These are phyloP conservation scores for Ascochyta clinopodiicola DNA, from an alignment of 2,329 filamentous ascomycete genomes.

Conservation along the genomic window DNA sequence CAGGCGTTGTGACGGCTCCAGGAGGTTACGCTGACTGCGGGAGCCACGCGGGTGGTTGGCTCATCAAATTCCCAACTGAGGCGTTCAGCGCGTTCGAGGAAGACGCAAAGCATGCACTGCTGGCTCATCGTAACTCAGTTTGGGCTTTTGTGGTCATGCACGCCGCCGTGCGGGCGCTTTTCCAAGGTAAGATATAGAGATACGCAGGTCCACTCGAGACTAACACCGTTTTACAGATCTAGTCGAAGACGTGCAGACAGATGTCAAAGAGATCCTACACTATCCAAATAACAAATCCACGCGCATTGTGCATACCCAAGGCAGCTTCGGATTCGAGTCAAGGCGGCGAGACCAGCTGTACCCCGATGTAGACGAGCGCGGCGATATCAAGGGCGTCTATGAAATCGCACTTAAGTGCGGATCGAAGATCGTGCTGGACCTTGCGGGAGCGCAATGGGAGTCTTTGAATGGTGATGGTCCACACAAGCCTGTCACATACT, in stretches of 20 bases:
- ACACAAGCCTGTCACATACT: slow-evolving; percentile 15
- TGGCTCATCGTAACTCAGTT: slow-evolving; percentile 18
- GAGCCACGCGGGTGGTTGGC: slow-evolving; percentile 20
- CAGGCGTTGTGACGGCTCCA: slow-evolving; percentile 11
- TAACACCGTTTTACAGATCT: slow-evolving; percentile 15
- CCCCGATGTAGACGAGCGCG: slow-evolving; percentile 10
- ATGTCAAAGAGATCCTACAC: slow-evolving; percentile 24
- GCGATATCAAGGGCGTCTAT: slow-evolving; percentile 21
- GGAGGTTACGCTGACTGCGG: slow-evolving; percentile 11
- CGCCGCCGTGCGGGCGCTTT: slow-evolving; percentile 15
- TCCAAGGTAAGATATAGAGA: slow-evolving; percentile 10
- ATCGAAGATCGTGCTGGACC: slow-evolving; percentile 20
- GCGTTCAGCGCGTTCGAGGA: slow-evolving; percentile 8
- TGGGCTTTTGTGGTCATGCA: slow-evolving; percentile 27
- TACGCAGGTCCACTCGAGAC: not conserved
- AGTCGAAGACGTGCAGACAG: slow-evolving; percentile 19
- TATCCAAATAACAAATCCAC: not conserved
- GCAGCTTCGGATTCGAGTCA: slow-evolving; percentile 1
- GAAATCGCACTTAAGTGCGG: slow-evolving; percentile 22
- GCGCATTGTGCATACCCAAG: slow-evolving; percentile 14
- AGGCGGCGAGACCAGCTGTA: slow-evolving; percentile 18
- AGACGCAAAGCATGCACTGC: slow-evolving; percentile 15
- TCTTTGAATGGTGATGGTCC: not conserved
- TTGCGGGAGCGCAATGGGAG: slow-evolving; percentile 21
- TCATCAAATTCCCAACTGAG: slow-evolving; percentile 16